These are phyloP conservation scores for Amanita phalloides DNA, from an alignment of 768 basidiomycete genomes.

Conservation along the genomic window DNA sequence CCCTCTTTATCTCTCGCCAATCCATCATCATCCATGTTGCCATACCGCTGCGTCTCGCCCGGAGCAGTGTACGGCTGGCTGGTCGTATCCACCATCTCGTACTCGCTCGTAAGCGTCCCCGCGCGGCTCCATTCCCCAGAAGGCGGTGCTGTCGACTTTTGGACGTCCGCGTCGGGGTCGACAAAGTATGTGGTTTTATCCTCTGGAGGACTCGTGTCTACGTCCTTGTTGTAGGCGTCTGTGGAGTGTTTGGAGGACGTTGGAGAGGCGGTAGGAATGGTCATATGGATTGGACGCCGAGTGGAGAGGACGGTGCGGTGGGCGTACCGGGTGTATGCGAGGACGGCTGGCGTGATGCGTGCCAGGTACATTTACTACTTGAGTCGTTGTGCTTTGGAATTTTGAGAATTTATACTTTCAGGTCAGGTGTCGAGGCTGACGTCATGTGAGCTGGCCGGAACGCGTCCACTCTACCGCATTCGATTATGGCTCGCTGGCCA, in stretches of 20 bases:
- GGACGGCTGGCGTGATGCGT: neutral
- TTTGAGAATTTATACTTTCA: neutral
- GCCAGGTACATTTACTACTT: neutral
- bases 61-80: conserved; percentile 20
- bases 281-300: neutral
- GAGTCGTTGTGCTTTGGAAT: neutral
- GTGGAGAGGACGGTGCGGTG: neutral
- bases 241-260: conserved; percentile 16
- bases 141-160: conserved; percentile 39
- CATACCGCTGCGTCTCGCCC: conserved; percentile 15
- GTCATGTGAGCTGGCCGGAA: neutral
- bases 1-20: conserved; percentile 19
- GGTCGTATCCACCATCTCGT: conserved; percentile 18
- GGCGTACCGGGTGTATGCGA: neutral
- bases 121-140: conserved; percentile 35
- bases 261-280: neutral
- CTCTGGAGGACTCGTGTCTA: conserved; percentile 30
- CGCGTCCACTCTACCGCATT: too few relatives aligned
- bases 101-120: conserved; percentile 26
- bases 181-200: conserved; percentile 34
- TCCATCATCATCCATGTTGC: conserved; percentile 2
- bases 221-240: conserved; percentile 37
- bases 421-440: neutral
- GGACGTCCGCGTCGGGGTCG: conserved; percentile 31
- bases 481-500: too few relatives aligned